These are phyloP conservation scores for Tuber aestivum DNA, from an alignment of 495 filamentous ascomycete genomes.

Conservation along the genomic window DNA sequence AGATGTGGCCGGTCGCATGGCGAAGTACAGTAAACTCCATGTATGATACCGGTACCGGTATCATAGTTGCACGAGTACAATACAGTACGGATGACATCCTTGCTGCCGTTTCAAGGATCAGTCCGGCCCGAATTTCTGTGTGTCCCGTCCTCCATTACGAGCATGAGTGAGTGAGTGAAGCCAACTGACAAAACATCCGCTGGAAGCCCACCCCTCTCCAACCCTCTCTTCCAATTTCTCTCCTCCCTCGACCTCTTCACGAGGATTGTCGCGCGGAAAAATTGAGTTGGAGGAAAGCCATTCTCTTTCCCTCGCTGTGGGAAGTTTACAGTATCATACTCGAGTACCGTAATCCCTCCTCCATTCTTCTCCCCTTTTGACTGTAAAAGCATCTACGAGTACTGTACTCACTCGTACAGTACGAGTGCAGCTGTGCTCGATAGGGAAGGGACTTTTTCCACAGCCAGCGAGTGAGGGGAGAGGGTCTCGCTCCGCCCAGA, in stretches of 20 bases:
- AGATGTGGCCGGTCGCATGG: background rate
- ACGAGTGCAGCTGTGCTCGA: too few relatives aligned
- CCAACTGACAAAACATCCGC: background rate
- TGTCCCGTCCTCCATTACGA: background rate
- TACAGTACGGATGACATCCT: background rate
- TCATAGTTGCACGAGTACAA: background rate
- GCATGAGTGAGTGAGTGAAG: too few relatives aligned
- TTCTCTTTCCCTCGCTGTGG: background rate
- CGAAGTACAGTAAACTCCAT: background rate
- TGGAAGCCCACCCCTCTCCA: background rate
- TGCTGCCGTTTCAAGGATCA: background rate
- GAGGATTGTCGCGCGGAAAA: background rate
- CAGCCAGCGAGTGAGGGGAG: background rate
- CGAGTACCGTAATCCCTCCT: too few relatives aligned
- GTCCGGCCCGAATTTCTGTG: background rate
- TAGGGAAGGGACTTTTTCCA: background rate
- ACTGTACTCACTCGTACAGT: too few relatives aligned
- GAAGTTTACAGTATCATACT: too few relatives aligned
- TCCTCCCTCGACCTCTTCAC: background rate
- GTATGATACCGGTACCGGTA: background rate
- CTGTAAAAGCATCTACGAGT: too few relatives aligned
- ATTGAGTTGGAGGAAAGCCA: background rate
- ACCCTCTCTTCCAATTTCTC: background rate
- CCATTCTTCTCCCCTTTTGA: background rate
- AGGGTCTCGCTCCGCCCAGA: background rate